Evolutionary conservation across 176 grass and related monocot genomes (phyloP).

Genomic region (Poa annua): DNA sequence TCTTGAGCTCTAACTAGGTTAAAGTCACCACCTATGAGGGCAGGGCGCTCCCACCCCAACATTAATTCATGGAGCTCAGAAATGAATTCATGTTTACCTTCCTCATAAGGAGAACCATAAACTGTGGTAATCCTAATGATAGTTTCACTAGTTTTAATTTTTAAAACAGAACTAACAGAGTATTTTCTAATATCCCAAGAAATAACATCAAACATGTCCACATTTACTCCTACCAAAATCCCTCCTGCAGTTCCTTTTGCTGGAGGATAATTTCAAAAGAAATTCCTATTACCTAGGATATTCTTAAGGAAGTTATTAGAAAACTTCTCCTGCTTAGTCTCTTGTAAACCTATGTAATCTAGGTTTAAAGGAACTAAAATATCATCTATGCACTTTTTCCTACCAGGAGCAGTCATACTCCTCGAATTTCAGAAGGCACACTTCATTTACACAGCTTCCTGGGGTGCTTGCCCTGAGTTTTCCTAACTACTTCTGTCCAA

Average conservation of each 20-base stretch:
- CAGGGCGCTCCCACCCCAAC: background rate
- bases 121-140: background rate
- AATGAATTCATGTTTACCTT: background rate
- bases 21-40: background rate
- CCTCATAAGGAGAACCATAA: background rate
- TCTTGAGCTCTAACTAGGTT: background rate
- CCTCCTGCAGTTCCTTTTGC: background rate
- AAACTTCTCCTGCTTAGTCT: background rate
- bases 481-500: background rate
- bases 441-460: background rate
- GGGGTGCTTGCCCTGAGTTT: background rate
- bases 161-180: background rate
- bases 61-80: background rate
- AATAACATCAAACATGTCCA: background rate
- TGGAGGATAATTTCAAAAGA: background rate
- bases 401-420: background rate
- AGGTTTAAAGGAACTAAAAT: background rate
- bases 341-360: background rate
- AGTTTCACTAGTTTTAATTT: fast-evolving
- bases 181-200: background rate
- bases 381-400: background rate
- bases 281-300: too few relatives aligned
- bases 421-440: background rate
- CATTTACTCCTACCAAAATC: background rate
- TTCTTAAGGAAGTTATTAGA: background rate